Conservation (phyloP, 805 yeast species). For the Ogataea polymorpha region DNA sequence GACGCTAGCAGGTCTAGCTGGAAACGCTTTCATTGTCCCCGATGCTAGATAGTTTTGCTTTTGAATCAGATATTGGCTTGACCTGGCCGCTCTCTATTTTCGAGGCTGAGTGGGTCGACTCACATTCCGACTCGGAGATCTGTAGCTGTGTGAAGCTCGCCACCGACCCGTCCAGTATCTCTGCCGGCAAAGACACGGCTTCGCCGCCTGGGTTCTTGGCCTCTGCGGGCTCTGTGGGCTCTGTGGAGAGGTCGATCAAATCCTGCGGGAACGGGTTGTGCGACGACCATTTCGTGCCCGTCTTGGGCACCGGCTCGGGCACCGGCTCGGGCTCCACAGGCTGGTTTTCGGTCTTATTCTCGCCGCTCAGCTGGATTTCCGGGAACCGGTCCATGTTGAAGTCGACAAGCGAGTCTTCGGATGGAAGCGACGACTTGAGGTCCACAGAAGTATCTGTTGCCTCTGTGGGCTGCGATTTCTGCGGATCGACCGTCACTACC, state of each 20-base stretch:
- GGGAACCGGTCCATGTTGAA: slow-evolving; percentile 11
- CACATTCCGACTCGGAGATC: slow-evolving; percentile 9
- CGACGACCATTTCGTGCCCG: slow-evolving; percentile 19
- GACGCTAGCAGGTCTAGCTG: slow-evolving; percentile 7
- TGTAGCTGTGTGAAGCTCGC: slow-evolving; percentile 7
- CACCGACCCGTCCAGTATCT: neutral
- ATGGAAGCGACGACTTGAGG: slow-evolving; percentile 3
- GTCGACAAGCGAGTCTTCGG: slow-evolving; percentile 8
- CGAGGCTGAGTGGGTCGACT: neutral
- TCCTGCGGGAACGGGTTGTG: slow-evolving; percentile 29
- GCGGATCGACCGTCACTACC: neutral
- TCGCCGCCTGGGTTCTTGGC: neutral
- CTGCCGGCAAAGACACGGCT: neutral
- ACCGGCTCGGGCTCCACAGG: slow-evolving; percentile 12
- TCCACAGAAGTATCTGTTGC: neutral
- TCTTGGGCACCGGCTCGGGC: slow-evolving; percentile 1
- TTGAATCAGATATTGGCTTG: neutral
- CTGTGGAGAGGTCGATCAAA: slow-evolving; percentile 16
- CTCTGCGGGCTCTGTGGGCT: neutral
- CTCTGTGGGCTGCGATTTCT: neutral
- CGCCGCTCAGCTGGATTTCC: slow-evolving; percentile 3
- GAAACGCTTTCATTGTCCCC: neutral
- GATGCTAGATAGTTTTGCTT: neutral
- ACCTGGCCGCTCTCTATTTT: neutral
- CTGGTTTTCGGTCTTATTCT: neutral